A percentile compares a stretch with the other conserved stretches of the same genome.
Evolutionary conservation across 2,329 filamentous ascomycete genomes (phyloP).

Genomic region (Beauveria caledonica): DNA sequence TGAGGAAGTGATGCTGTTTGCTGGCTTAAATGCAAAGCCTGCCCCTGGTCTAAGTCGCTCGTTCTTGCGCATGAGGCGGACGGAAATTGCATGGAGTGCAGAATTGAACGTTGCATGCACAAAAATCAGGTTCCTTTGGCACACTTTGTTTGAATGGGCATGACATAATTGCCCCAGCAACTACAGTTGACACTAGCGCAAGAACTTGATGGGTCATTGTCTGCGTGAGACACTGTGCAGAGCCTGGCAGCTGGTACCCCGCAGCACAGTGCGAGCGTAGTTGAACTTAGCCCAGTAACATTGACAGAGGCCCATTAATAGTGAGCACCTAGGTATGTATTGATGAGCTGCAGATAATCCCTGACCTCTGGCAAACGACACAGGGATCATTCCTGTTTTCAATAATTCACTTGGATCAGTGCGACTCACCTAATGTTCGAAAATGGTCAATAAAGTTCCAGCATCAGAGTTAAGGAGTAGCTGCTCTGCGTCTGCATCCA

Average conservation of each 20-base stretch:
- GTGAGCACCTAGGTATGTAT: too few relatives aligned
- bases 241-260: neutral
- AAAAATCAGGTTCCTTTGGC: slow-evolving; percentile 12
- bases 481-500: too few relatives aligned
- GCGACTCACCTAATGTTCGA: too few relatives aligned
- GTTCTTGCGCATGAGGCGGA: slow-evolving; percentile 13
- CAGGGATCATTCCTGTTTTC: too few relatives aligned
- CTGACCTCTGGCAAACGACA: too few relatives aligned
- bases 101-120: slow-evolving; percentile 9
- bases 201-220: neutral
- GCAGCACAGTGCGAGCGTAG: slow-evolving; percentile 4
- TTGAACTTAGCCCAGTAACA: too few relatives aligned
- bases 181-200: slow-evolving; percentile 11
- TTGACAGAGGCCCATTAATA: too few relatives aligned
- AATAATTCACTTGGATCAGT: too few relatives aligned
- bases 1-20: slow-evolving; percentile 21
- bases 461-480: too few relatives aligned
- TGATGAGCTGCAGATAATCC: too few relatives aligned
- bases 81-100: slow-evolving; percentile 2
- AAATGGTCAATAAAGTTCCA: too few relatives aligned
- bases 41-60: slow-evolving; percentile 22
- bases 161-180: slow-evolving; percentile 26
- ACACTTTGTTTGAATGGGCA: slow-evolving; percentile 15
- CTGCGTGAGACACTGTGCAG: slow-evolving; percentile 13
- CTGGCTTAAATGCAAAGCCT: slow-evolving; percentile 24